Conservation (phyloP, 2,329 filamentous ascomycete species). For the Hortaea sp. region DNA sequence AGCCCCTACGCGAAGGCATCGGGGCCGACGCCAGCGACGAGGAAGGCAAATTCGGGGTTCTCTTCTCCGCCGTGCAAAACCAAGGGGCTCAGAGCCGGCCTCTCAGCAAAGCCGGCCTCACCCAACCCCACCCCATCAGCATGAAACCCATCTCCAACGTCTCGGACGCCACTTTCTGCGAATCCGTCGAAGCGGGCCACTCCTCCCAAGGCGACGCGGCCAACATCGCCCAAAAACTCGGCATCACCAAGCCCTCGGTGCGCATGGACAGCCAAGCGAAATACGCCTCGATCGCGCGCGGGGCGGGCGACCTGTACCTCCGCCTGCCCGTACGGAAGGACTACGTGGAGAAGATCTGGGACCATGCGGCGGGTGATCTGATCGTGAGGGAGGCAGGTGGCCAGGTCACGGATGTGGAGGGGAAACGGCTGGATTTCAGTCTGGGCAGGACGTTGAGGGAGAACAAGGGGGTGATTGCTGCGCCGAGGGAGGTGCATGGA, state of each 20-base stretch:
- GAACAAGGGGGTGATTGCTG: conserved; percentile 92
- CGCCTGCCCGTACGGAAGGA: conserved; percentile 73
- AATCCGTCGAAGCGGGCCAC: conserved; percentile 89
- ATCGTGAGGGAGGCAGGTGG: conserved; percentile 93
- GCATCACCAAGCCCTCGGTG: conserved; percentile 81
- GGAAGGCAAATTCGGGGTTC: conserved; percentile 62
- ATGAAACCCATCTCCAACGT: conserved; percentile 74
- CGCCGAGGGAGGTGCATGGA: conserved; percentile 64
- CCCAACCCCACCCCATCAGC: conserved; percentile 52
- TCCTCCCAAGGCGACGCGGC: conserved; percentile 83
- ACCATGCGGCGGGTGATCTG: conserved; percentile 89
- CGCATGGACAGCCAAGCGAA: conserved; percentile 98
- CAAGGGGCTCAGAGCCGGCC: conserved; percentile 73
- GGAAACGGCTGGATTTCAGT: conserved; percentile 76
- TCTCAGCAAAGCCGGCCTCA: conserved; percentile 47
- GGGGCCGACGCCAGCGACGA: conserved; percentile 65
- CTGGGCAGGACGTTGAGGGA: conserved; percentile 73
- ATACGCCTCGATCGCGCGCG: conserved; percentile 88
- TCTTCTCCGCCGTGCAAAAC: conserved; percentile 76
- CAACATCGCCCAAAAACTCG: conserved; percentile 70
- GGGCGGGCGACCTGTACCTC: conserved; percentile 89
- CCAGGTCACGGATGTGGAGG: conserved; percentile 78
- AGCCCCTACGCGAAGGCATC: conserved; percentile 59
- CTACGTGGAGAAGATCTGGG: conserved; percentile 99
- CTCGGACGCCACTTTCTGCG: conserved; percentile 79